Evolutionary conservation across 352 stramenopile genomes (phyloP).

Genomic region (Phytophthora megakarya): DNA sequence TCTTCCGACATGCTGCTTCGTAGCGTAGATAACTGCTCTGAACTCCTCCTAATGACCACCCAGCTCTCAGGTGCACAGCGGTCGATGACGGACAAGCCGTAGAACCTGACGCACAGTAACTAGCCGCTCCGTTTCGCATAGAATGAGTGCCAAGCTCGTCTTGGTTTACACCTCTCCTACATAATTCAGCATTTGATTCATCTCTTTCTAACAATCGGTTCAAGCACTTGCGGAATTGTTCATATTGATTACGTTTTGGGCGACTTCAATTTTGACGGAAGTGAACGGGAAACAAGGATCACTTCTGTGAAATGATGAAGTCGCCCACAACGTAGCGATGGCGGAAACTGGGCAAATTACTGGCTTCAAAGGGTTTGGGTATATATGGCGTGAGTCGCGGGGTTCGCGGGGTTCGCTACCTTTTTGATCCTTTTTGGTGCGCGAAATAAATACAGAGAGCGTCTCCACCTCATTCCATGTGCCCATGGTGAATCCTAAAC

Average conservation of each 20-base stretch:
- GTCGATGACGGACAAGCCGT: constrained; percentile 29
- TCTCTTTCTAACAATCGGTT: constrained; percentile 1
- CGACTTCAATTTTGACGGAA: too few relatives aligned
- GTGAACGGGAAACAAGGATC: constrained; percentile 18
- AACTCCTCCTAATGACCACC: too few relatives aligned
- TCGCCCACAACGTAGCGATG: constrained; percentile 10
- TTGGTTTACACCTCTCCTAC: constrained; percentile 14
- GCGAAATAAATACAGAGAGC: constrained; percentile 42
- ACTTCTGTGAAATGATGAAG: constrained; percentile 4
- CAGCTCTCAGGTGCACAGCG: constrained; percentile 21
- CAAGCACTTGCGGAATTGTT: constrained; percentile 12
- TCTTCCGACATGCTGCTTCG: too few relatives aligned
- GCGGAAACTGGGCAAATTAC: constrained; percentile 6
- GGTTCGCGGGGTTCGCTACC: constrained; percentile 17
- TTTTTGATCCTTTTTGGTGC: constrained; percentile 43
- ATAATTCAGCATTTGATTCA: constrained; percentile 16
- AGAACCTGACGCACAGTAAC: constrained; percentile 20
- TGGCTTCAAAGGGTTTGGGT: constrained; percentile 11
- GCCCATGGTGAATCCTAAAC: constrained; percentile 15
- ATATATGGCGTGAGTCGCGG: constrained; percentile 19
- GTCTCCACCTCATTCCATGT: constrained; percentile 39
- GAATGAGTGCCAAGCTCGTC: constrained; percentile 32
- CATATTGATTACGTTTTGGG: constrained; percentile 14
- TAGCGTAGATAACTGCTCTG: too few relatives aligned
- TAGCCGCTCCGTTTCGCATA: constrained; percentile 32